Percentiles rank a stretch among this genome's conserved stretches.
These are phyloP conservation scores for Botrytis tulipae DNA, from an alignment of 2,329 filamentous ascomycete species.

Conservation along the genomic window DNA sequence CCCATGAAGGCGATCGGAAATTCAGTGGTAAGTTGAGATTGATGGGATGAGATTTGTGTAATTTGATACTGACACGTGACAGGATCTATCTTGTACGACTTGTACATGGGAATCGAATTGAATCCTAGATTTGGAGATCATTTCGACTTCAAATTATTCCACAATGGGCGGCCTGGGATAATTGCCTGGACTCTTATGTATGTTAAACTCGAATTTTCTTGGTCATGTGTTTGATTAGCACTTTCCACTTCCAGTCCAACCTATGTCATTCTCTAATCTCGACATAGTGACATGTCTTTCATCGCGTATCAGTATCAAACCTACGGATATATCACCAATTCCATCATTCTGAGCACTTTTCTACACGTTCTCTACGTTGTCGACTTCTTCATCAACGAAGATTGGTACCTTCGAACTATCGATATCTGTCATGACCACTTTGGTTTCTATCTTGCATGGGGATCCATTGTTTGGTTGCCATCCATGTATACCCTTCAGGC, in stretches of 20 bases:
- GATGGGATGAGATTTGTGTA: too few species aligned
- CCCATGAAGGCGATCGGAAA: conserved; percentile 44
- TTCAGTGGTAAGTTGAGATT: conserved; percentile 41
- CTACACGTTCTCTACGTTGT: conserved; percentile 48
- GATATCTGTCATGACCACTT: conserved; percentile 46
- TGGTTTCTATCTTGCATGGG: conserved; percentile 45
- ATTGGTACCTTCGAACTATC: conserved; percentile 48
- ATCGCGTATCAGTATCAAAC: conserved; percentile 44
- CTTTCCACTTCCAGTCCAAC: background rate
- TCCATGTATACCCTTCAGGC: conserved; percentile 48
- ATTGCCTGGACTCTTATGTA: conserved; percentile 49
- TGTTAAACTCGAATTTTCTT: conserved; percentile 20
- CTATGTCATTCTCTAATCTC: conserved; percentile 5
- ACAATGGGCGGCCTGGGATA: conserved; percentile 49
- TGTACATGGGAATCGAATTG: conserved; percentile 49
- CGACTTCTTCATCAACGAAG: conserved; percentile 51
- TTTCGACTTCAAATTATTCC: conserved; percentile 50
- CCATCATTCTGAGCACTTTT: conserved; percentile 45
- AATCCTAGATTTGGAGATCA: conserved; percentile 45
- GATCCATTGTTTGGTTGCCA: conserved; percentile 47
- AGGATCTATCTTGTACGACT: conserved; percentile 45
- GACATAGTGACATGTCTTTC: conserved; percentile 42
- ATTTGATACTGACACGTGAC: conserved; percentile 15
- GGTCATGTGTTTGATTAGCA: conserved; percentile 7
- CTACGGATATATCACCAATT: conserved; percentile 43